Conservation (phyloP, 306 rosid genomes). For the Gastrolobium villosum region DNA sequence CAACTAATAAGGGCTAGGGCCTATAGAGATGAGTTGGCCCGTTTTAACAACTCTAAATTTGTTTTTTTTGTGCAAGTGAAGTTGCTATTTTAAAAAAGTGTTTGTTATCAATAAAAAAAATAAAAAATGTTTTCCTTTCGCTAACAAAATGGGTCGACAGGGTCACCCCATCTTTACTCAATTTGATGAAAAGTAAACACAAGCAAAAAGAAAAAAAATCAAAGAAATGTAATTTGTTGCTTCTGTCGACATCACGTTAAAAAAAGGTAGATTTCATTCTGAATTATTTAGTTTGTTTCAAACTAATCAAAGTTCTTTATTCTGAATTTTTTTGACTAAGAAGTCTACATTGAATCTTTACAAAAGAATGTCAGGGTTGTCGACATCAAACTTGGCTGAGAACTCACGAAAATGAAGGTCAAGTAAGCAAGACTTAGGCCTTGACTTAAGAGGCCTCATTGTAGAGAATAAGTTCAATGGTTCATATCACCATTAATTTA, state of each 20-base stretch:
- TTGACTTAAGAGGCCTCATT: not conserved
- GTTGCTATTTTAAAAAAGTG: too few species aligned
- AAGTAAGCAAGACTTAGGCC: conserved; percentile 4
- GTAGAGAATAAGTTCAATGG: not conserved
- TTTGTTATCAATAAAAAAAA: too few species aligned
- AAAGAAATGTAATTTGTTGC: not conserved
- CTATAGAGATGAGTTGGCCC: too few species aligned
- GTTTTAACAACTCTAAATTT: too few species aligned
- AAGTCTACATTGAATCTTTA: conserved; percentile 16
- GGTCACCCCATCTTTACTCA: not conserved
- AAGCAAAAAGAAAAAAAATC: not conserved
- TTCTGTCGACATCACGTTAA: not conserved
- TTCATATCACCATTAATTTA: too few species aligned
- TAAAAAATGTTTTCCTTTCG: too few species aligned
- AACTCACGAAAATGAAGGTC: not conserved
- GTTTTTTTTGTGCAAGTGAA: too few species aligned
- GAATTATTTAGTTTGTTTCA: not conserved
- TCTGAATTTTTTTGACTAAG: not conserved
- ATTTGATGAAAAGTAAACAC: not conserved
- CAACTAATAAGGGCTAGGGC: too few species aligned
- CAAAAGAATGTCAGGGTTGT: conserved; percentile 19
- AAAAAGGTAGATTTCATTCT: not conserved
- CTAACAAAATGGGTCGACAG: not conserved
- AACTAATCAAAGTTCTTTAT: too few species aligned
- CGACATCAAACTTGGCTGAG: not conserved